Evolutionary conservation across 108 stramenopile species (phyloP), one percentile per base, ranked within the genome.

Genomic region (Nitzschia putrida): DNA sequence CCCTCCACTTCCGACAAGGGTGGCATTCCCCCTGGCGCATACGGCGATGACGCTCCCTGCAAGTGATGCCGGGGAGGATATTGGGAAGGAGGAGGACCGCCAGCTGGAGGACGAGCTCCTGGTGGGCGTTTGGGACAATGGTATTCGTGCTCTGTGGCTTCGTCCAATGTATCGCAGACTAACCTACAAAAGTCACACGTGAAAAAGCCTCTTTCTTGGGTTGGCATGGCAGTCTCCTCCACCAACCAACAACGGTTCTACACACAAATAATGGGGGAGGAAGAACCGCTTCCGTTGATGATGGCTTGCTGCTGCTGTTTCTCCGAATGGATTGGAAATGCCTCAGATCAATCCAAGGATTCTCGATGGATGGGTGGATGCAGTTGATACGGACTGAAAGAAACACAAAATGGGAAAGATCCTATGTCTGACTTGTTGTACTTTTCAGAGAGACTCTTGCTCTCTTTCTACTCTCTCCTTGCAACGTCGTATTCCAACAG

Each of bases 141-240:
- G 2, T 53, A 50, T 50, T 85, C 80, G 73, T 85, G 80, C 26
- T 76, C 66, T 25, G 53, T 65, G n/a, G 80, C 80, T 39, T 85
- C 80, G n/a, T 85, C 78, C 53, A 67, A 47, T 23, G 72, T 71
- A 53, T 76, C 64, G 58, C 54, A 75, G 37, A 67, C 68, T 20
- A 68, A 20, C 25, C 68, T 55, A 50, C 84, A 85, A 72, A 64
- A 79, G 56, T 78, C 77, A 55, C 84, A 85, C 47, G 66, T 50
- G 64, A 74, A 85, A 49, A 83, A 78, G 37, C 82, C 82, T 53
- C 82, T 57, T 22, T 66, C 57, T 67, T 83, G 82, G 38, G 66
- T 72, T 41, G 82, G 82, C 82, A 83, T 82, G 24, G 29, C 64
- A 66, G 22, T 3, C 47, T 49, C 42, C 21, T 23, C 44, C 11